phyloP scores from a whole-genome alignment of 176 grass and related monocot species.

The Cenchrus americanus region DNA sequence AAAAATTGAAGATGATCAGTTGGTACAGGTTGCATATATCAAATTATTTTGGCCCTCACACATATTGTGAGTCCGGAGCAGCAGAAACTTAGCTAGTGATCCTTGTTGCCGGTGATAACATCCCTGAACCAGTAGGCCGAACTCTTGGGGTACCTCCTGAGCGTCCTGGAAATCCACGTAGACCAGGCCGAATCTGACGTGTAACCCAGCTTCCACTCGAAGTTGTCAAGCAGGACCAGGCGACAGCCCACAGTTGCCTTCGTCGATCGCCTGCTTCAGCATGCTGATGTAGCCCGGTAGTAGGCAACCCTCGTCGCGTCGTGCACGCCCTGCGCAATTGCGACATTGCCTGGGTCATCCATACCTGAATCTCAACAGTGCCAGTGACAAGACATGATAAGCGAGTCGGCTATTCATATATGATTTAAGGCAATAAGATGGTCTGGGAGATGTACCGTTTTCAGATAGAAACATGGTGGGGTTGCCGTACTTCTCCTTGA shows the following conservation, averaged over 20 bases:
- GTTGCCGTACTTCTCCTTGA: constrained; percentile 62
- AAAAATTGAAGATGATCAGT: too few relatives aligned
- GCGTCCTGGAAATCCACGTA: constrained; percentile 56
- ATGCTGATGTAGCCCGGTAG: constrained; percentile 51
- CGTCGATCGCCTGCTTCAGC: constrained; percentile 58
- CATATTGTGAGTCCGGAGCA: not conserved
- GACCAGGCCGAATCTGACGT: constrained; percentile 55
- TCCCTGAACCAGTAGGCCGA: constrained; percentile 58
- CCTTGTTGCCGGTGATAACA: constrained; percentile 17
- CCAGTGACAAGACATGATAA: too few relatives aligned
- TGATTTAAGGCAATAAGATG: not conserved
- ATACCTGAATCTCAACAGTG: constrained; percentile 34
- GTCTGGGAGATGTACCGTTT: constrained; percentile 48
- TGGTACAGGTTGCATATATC: not conserved
- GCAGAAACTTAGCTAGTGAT: not conserved
- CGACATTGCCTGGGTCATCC: constrained; percentile 57
- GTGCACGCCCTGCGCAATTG: constrained; percentile 36
- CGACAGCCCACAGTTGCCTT: constrained; percentile 58
- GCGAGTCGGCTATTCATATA: too few relatives aligned
- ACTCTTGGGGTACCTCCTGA: constrained; percentile 53
- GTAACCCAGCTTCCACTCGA: constrained; percentile 62
- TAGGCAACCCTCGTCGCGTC: constrained; percentile 51
- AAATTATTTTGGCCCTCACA: not conserved
- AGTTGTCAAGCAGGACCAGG: constrained; percentile 69
- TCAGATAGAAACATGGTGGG: constrained; percentile 64